Evolutionary conservation across 192 early-diverging fungal genomes (phyloP).

Genomic region (Rhizophagus sp.): DNA sequence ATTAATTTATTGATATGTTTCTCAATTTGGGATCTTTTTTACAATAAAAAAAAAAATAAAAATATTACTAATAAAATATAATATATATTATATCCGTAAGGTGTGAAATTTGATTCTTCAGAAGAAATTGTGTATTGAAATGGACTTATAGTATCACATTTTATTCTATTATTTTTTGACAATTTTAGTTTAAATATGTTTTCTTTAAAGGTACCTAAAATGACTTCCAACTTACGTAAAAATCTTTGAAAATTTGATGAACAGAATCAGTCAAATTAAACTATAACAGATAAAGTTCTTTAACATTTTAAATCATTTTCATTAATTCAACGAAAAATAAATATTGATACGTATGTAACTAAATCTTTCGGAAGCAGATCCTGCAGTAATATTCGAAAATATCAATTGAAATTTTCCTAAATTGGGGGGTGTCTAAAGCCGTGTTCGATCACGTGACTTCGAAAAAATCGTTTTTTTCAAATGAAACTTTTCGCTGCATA

Average conservation of each 20-base stretch:
- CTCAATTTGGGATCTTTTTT: too few species aligned
- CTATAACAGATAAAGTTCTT: not conserved
- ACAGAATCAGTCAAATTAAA: not conserved
- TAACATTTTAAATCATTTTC: not conserved
- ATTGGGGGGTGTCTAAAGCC: too few species aligned
- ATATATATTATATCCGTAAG: not conserved
- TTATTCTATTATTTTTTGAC: not conserved
- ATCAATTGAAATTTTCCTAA: too few species aligned
- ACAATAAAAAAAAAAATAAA: too few species aligned
- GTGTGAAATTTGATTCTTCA: conserved; percentile 50
- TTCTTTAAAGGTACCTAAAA: not conserved
- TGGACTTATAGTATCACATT: not conserved
- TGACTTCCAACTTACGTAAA: not conserved
- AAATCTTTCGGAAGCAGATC: not conserved
- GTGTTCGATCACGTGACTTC: too few species aligned
- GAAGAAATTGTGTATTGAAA: conserved; percentile 31
- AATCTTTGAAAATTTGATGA: not conserved
- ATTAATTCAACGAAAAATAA: not conserved
- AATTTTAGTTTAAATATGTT: too few species aligned
- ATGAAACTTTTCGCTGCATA: too few species aligned
- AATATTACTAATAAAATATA: too few species aligned
- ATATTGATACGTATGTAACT: not conserved
- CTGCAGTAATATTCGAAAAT: not conserved
- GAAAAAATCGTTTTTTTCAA: too few species aligned
- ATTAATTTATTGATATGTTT: too few species aligned